Conservation (phyloP, 371 early-diverging fungal genomes). For the Syncephalastrum sp. region DNA sequence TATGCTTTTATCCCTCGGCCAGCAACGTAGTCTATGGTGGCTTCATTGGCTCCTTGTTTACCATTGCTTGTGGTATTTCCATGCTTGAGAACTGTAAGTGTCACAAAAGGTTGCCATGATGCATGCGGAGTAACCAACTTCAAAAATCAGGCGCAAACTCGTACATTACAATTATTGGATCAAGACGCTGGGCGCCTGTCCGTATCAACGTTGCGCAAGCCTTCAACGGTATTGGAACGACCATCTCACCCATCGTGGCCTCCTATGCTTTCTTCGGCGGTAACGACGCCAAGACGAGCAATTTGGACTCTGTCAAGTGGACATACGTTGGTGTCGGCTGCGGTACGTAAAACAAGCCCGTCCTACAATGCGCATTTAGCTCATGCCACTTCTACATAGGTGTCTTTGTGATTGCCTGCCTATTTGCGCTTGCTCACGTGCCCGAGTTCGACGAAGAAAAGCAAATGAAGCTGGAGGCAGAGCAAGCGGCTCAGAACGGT, state of each 20-base stretch:
- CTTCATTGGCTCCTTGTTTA: slow-evolving; percentile 44
- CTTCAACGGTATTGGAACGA: slow-evolving; percentile 50
- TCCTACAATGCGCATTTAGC: not conserved
- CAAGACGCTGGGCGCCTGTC: slow-evolving; percentile 31
- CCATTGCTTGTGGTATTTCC: slow-evolving; percentile 47
- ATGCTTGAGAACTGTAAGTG: slow-evolving; percentile 48
- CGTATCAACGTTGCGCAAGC: slow-evolving; percentile 44
- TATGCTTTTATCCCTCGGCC: slow-evolving; percentile 49
- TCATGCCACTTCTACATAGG: slow-evolving; percentile 8
- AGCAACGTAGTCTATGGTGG: slow-evolving; percentile 34
- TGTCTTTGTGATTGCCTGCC: slow-evolving; percentile 33
- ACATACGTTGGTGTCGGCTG: slow-evolving; percentile 46
- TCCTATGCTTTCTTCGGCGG: slow-evolving; percentile 50
- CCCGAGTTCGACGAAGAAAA: slow-evolving; percentile 48
- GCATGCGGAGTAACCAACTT: too few species aligned
- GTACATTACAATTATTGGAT: slow-evolving; percentile 44
- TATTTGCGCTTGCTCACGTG: slow-evolving; percentile 42
- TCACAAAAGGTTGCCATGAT: not conserved
- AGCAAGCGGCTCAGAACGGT: not conserved
- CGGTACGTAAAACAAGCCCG: slow-evolving; percentile 19
- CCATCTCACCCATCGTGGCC: slow-evolving; percentile 46
- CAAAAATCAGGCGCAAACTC: slow-evolving; percentile 36
- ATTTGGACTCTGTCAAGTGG: slow-evolving; percentile 45
- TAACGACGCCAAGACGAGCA: slow-evolving; percentile 11
- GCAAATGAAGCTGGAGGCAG: slow-evolving; percentile 24